Evolutionary conservation across 1,284 basidiomycete genomes (phyloP), one percentile per base, ranked within the genome.

Genomic region (Trichosporon coremiiforme): DNA sequence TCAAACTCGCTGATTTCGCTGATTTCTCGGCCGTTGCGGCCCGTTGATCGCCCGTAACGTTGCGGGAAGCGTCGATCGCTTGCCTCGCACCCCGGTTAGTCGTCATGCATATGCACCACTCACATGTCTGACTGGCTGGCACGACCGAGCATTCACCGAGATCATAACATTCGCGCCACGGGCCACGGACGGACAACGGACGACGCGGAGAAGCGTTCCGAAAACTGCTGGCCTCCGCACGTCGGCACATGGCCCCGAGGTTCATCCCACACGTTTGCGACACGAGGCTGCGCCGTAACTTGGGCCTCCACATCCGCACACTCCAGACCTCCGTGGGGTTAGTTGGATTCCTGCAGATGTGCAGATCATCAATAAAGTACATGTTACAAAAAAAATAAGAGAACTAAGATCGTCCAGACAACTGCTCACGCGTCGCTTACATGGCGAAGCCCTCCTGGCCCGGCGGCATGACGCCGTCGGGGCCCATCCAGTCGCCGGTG

Each of bases 401-500:
- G 35, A 17, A 13, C n/a, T n/a, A 25, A 60, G 25, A 60, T 31
- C 57, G 57, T 62, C 57, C 57, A 62, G 25, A 62, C 57, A 62
- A 62, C 57, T 13, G 25, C 25, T 31, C 25, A 9, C 29, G 15
- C 13, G 20, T 2, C 10, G 10, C 31, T 62, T 33, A 62, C 57
- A 62, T 62, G 13, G 57, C 57, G 36, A 67, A 73, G 17, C 55
- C 68, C 12, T 66, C 60, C 35, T 64, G 65, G 2, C 70, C 69
- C 9, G 67, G 65, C 12, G 68, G 65, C 57, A 62, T n/a, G 29
- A 60, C 15, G 57, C 57, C 57, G 57, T 62, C 57, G 22, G 64
- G 41, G 4, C 57, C 50, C 71, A 75, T 73, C 70, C 71, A 73
- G 62, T 74, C 74, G 9, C 69, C 66, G 20, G 68, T 67, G 35